These are phyloP conservation scores for Citrus hindsii DNA, from an alignment of 345 rosid genomes.

Conservation along the genomic window DNA sequence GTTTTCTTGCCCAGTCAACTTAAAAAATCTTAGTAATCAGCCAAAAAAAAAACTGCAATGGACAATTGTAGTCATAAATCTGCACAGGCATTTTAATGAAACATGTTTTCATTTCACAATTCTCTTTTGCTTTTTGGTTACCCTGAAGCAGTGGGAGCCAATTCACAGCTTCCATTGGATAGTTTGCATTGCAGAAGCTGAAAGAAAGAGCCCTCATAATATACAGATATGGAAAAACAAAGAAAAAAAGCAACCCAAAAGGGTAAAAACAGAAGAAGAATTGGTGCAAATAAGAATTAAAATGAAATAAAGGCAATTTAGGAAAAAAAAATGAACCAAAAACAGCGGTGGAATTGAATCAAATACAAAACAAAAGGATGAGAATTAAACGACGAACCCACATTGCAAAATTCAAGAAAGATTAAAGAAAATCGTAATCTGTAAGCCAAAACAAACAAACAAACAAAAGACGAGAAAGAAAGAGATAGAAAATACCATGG, in stretches of 20 bases:
- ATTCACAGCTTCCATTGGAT: neutral
- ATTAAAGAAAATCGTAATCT: neutral
- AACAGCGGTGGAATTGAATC: neutral
- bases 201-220: neutral
- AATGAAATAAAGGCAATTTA: neutral
- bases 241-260: neutral
- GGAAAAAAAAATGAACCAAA: neutral
- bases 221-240: neutral
- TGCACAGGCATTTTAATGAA: neutral
- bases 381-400: constrained; percentile 7
- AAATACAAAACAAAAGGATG: neutral
- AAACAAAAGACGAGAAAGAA: constrained; percentile 12
- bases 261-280: neutral
- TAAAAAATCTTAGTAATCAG: neutral
- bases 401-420: constrained; percentile 15
- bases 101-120: neutral
- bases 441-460: neutral
- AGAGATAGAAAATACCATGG: constrained; percentile 52
- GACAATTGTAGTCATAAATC: neutral
- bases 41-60: too few relatives aligned
- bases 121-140: neutral
- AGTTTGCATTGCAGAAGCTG: neutral
- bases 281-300: neutral
- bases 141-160: neutral
- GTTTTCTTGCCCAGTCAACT: neutral